These are phyloP conservation scores for Candida alai DNA, from an alignment of 805 yeast species.

Conservation along the genomic window DNA sequence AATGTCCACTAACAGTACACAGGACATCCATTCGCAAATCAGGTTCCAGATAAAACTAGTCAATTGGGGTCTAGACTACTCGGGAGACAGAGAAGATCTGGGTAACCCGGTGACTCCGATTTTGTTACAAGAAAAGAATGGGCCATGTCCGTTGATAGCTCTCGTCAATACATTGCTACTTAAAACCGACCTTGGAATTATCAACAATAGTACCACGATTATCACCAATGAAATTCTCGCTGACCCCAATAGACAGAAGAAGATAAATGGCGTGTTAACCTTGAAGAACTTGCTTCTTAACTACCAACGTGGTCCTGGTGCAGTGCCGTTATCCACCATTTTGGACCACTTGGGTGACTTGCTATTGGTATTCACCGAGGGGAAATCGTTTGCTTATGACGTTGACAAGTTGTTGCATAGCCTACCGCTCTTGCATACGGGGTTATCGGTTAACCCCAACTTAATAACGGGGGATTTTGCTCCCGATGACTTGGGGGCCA, in stretches of 20 bases:
- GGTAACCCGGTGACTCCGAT: slow-evolving; percentile 44
- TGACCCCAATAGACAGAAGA: slow-evolving; percentile 4
- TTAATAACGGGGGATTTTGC: slow-evolving; percentile 52
- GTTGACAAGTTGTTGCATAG: slow-evolving; percentile 41
- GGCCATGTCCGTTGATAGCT: slow-evolving; percentile 87
- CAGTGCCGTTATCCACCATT: slow-evolving; percentile 12
- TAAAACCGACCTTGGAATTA: slow-evolving; percentile 29
- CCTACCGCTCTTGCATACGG: slow-evolving; percentile 64
- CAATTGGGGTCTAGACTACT: slow-evolving; percentile 10
- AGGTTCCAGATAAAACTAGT: slow-evolving; percentile 11
- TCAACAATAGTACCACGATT: too few relatives aligned
- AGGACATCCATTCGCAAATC: too few relatives aligned
- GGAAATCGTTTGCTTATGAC: slow-evolving; percentile 6
- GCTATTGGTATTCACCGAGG: slow-evolving; percentile 23
- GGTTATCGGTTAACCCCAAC: slow-evolving; percentile 68
- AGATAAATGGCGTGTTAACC: slow-evolving; percentile 13
- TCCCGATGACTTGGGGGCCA: slow-evolving; percentile 46
- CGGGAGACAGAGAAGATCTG: slow-evolving; percentile 10
- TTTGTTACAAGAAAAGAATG: slow-evolving; percentile 73
- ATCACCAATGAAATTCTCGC: slow-evolving; percentile 5
- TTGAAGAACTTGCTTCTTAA: slow-evolving; percentile 15
- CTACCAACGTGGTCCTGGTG: slow-evolving; percentile 6
- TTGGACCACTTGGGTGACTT: slow-evolving; percentile 47
- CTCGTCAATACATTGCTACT: slow-evolving; percentile 66
- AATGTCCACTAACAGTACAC: too few relatives aligned